A percentile compares a stretch with the other conserved stretches of the same genome.
Evolutionary conservation across 148 eudicot species (phyloP).

Genomic region (Rhododendron henanense): DNA sequence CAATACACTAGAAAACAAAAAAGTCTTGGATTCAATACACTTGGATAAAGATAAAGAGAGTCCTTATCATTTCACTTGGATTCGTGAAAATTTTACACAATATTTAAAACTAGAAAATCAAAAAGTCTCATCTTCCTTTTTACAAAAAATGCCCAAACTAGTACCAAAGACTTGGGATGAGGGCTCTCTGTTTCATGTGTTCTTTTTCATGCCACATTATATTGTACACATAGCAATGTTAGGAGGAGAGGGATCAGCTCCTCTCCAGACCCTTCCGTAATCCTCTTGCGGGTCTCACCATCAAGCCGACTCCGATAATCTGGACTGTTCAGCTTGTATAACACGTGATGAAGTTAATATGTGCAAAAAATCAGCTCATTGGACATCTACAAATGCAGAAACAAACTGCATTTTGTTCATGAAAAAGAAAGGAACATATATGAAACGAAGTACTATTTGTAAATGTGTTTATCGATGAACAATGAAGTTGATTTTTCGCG

Average conservation of each 20-base stretch:
- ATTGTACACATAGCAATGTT: conserved; percentile 9
- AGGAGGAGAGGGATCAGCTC: background rate
- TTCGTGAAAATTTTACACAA: conserved; percentile 21
- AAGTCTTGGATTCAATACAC: background rate
- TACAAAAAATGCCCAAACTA: conserved; percentile 51
- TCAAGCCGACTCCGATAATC: background rate
- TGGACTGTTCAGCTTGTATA: background rate
- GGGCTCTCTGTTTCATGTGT: conserved; percentile 53
- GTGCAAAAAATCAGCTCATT: background rate
- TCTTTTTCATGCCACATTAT: conserved; percentile 4
- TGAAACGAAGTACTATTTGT: background rate
- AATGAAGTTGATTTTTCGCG: background rate
- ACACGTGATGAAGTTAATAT: background rate
- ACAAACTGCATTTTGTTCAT: background rate
- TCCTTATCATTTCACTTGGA: conserved; percentile 18
- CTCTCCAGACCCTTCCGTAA: background rate
- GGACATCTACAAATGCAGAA: background rate
- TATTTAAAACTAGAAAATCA: conserved; percentile 20
- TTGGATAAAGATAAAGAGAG: background rate
- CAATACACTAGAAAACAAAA: no score
- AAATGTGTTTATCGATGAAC: background rate
- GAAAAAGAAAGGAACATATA: background rate
- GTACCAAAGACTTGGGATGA: conserved; percentile 35
- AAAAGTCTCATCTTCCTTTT: conserved; percentile 86
- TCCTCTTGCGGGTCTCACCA: background rate